phyloP scores from a whole-genome alignment of 768 basidiomycete species.

The Boletus eberwhitei region DNA sequence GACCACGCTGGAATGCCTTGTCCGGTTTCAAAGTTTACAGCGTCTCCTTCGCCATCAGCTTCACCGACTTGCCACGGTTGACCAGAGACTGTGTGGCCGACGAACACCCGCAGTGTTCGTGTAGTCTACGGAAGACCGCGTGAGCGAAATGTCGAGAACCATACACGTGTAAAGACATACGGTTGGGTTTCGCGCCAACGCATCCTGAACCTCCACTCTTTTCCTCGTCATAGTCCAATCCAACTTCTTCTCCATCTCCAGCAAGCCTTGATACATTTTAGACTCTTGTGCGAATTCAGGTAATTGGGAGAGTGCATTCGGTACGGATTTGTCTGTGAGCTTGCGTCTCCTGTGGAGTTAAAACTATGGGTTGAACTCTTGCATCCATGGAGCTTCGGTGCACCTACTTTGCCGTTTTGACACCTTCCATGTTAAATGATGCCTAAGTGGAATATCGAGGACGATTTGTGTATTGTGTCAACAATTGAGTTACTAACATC shows the following conservation, averaged over 20 bases:
- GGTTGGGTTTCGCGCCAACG: constrained; percentile 68
- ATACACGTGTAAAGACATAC: constrained; percentile 27
- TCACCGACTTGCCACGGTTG: constrained; percentile 79
- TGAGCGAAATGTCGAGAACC: neutral
- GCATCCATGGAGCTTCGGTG: neutral
- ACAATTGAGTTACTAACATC: neutral
- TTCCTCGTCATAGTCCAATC: constrained; percentile 96
- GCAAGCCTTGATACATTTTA: constrained; percentile 77
- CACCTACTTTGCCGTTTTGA: constrained; percentile 36
- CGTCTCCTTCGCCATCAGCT: constrained; percentile 31
- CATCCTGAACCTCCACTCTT: constrained; percentile 86
- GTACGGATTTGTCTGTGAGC: constrained; percentile 74
- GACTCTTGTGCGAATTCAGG: constrained; percentile 80
- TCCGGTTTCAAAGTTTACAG: constrained; percentile 70
- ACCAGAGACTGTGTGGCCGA: constrained; percentile 83
- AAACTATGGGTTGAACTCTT: neutral
- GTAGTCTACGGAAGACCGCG: constrained; percentile 53
- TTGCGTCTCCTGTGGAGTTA: constrained; percentile 59
- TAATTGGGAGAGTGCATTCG: constrained; percentile 70
- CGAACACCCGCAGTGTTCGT: constrained; percentile 78
- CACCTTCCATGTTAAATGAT: constrained; percentile 22
- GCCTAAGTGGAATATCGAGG: neutral
- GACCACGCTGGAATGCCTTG: constrained; percentile 89
- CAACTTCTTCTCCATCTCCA: constrained; percentile 86
- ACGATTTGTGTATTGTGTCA: neutral